Evolutionary conservation across 306 rosid species (phyloP), one percentile per base, ranked within the genome.

Genomic region (Neltuma alba): DNA sequence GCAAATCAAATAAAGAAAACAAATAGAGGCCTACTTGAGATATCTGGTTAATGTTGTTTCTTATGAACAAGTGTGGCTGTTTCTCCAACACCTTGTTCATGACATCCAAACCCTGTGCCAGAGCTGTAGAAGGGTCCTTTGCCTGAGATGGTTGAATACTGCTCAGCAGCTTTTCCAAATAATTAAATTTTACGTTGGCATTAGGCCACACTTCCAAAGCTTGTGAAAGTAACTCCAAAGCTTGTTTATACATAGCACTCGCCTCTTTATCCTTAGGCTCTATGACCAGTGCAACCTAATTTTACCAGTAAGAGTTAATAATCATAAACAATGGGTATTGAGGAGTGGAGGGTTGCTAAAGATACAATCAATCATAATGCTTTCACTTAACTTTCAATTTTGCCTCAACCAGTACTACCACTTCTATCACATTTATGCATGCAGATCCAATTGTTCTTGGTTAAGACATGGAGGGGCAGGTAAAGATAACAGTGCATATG

Each of bases 261-360:
- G 98, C 94, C 89, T 96, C 99, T 76, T 94, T 96, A 86, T 96
- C 99, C 93, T 96, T 96, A 8, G 99, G 98, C 86, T 96, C 99
- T 70, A 96, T 96, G 73, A 96, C 99, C 85, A 96, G 82, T 41
- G 99, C 96, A 87, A 96, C 98, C 99, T 96, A 85, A 81, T 84
- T 78, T 70, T 83, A 86, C 20, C 80, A 79, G 38, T 31, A 76
- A 48, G 31, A 61, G 65, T 58, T 34, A 63, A 81, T 54, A 52
- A 74, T 52, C 83, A 62, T 31, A 58, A 47, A 20, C 30, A 36
- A 44, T 58, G 25, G 58, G 27, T 37, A 41, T 47, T 72, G n/a
- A 48, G 74, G 48, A 70, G 65, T 20, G 36, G 58, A 18, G 34
- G 73, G 6, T 23, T 45, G 75, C 36, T 23, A 25, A 25, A 74